Evolutionary conservation across 352 stramenopile species (phyloP).

Genomic region (Pythium plurisporium): DNA sequence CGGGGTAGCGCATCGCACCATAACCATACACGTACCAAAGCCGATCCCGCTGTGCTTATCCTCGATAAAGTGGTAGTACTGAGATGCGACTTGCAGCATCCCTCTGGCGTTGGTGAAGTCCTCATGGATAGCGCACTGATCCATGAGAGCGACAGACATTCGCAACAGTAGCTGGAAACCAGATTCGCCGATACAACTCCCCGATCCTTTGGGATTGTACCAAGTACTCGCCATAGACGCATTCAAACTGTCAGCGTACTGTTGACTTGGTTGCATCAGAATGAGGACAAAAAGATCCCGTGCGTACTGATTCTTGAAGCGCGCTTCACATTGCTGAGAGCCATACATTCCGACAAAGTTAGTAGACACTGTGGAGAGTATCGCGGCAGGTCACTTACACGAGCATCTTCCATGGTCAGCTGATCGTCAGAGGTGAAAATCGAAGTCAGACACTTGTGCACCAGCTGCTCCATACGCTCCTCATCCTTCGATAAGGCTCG

Average conservation of each 20-base stretch:
- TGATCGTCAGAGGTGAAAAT: slow-evolving; percentile 79
- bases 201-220: slow-evolving; percentile 80
- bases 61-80: slow-evolving; percentile 80
- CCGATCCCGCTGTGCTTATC: slow-evolving; percentile 67
- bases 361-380: too few species aligned
- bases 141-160: slow-evolving; percentile 57
- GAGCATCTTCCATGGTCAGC: slow-evolving; percentile 44
- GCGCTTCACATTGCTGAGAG: slow-evolving; percentile 44
- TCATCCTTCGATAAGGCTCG: slow-evolving; percentile 64
- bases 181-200: slow-evolving; percentile 68
- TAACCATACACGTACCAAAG: slow-evolving; percentile 43
- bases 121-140: slow-evolving; percentile 70
- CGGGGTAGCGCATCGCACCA: too few species aligned
- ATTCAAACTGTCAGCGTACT: slow-evolving; percentile 51
- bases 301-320: slow-evolving; percentile 69
- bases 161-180: slow-evolving; percentile 61
- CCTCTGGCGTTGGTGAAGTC: slow-evolving; percentile 78
- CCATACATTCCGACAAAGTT: not conserved
- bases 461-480: slow-evolving; percentile 67
- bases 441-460: slow-evolving; percentile 79
- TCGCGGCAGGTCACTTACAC: slow-evolving; percentile 34
- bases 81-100: slow-evolving; percentile 70
- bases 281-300: slow-evolving; percentile 82
- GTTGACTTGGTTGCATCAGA: slow-evolving; percentile 79
- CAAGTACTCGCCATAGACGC: slow-evolving; percentile 29